These are phyloP conservation scores for Allium cepa DNA, from an alignment of 106 monocot species.

Conservation along the genomic window DNA sequence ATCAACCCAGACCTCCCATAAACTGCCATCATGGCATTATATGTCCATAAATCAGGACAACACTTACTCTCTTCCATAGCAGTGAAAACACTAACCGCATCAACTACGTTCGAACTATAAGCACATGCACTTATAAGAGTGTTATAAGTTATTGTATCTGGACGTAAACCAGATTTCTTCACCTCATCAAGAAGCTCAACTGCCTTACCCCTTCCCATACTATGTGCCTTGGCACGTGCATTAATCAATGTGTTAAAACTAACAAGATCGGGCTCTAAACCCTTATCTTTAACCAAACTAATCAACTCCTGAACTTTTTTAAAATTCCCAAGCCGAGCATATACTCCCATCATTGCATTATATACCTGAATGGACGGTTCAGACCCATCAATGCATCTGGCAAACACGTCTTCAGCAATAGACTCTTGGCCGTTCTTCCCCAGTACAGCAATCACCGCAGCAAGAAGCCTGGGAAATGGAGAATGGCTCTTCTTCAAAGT, in stretches of 20 bases:
- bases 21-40: constrained; percentile 81
- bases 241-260: constrained; percentile 96
- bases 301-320: constrained; percentile 47
- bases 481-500: constrained; percentile 46
- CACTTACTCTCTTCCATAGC: constrained; percentile 58
- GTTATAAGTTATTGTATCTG: constrained; percentile 91
- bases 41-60: constrained; percentile 91
- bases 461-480: constrained; percentile 58
- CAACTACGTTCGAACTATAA: constrained; percentile 36
- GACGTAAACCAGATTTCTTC: constrained; percentile 49
- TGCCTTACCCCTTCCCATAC: constrained; percentile 36
- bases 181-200: constrained; percentile 64
- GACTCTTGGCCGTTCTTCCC: constrained; percentile 59
- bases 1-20: constrained; percentile 59
- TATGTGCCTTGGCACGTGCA: constrained; percentile 54
- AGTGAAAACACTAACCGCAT: constrained; percentile 46
- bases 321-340: constrained; percentile 63
- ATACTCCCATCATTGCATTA: constrained; percentile 93
- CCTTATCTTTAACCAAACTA: constrained; percentile 32
- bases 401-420: constrained; percentile 73
- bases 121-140: constrained; percentile 83
- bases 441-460: constrained; percentile 56
- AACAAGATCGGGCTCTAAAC: constrained; percentile 85
- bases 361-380: constrained; percentile 70
- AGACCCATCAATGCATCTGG: constrained; percentile 14